phyloP scores from a whole-genome alignment of 176 grass and related monocot species.

The Leersia perrieri region DNA sequence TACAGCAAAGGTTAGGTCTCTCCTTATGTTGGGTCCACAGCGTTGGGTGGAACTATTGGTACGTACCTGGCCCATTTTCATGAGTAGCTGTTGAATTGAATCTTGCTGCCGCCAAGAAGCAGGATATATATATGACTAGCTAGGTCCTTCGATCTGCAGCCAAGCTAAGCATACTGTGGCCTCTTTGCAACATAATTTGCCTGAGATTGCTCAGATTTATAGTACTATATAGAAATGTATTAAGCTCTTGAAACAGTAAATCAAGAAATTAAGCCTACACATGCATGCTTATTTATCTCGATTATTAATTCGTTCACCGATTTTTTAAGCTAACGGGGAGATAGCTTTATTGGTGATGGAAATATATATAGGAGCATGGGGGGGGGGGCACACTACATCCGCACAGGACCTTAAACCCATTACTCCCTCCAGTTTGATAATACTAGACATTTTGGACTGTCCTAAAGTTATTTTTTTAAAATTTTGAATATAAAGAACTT shows the following conservation, averaged over 20 bases:
- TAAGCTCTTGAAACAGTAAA: too few relatives aligned
- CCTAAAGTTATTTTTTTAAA: too few relatives aligned
- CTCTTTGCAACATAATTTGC: not conserved
- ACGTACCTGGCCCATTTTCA: not conserved
- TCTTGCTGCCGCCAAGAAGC: not conserved
- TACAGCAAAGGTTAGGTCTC: not conserved
- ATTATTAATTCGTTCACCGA: not conserved
- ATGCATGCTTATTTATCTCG: not conserved
- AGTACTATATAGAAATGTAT: too few relatives aligned
- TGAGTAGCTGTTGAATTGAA: not conserved
- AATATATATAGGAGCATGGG: too few relatives aligned
- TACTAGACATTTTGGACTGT: too few relatives aligned
- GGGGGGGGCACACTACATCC: too few relatives aligned
- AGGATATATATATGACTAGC: not conserved
- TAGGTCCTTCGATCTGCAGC: not conserved
- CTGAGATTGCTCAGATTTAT: not conserved
- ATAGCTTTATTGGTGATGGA: too few relatives aligned
- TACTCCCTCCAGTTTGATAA: too few relatives aligned
- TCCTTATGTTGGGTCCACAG: not conserved
- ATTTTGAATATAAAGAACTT: too few relatives aligned
- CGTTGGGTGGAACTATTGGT: not conserved
- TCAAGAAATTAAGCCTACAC: too few relatives aligned
- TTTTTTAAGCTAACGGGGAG: too few relatives aligned
- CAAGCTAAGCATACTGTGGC: not conserved
- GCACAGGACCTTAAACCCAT: too few relatives aligned